Conservation (phyloP, 2,329 filamentous ascomycete species). For the Arthroderma sp. region DNA sequence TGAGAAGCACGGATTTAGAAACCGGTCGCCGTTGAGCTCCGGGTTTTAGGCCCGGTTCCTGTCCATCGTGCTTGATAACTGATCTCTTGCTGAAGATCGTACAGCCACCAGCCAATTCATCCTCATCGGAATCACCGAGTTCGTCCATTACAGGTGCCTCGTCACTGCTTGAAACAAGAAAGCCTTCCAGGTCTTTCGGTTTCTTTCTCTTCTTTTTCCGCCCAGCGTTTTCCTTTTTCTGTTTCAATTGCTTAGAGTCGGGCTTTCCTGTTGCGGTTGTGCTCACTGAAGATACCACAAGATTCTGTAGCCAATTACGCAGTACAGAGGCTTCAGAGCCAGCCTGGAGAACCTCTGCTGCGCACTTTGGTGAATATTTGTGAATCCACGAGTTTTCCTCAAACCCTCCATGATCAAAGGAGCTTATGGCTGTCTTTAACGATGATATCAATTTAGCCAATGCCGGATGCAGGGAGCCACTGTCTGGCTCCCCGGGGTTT, state of each 20-base stretch:
- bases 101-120: constrained; percentile 28
- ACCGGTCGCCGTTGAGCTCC: constrained; percentile 38
- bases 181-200: constrained; percentile 60
- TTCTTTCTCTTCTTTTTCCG: constrained; percentile 52
- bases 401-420: constrained; percentile 67
- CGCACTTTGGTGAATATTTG: constrained; percentile 65
- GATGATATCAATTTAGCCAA: constrained; percentile 46
- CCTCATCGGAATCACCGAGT: constrained; percentile 41
- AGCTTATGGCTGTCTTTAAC: constrained; percentile 51
- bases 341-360: constrained; percentile 61
- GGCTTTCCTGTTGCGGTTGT: constrained; percentile 34
- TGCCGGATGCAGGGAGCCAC: constrained; percentile 39
- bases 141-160: constrained; percentile 58
- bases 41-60: constrained; percentile 21
- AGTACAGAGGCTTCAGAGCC: constrained; percentile 58
- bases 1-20: constrained; percentile 66
- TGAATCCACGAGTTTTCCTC: constrained; percentile 63
- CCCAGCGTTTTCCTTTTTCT: constrained; percentile 19
- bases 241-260: constrained; percentile 13
- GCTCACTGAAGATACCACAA: constrained; percentile 66
- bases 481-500: background rate
- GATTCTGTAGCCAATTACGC: constrained; percentile 64
- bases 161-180: constrained; percentile 67
- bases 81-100: constrained; percentile 26
- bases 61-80: constrained; percentile 29